A percentile compares a stretch with the other conserved stretches of the same genome.
Conservation (phyloP, 1,284 basidiomycete genomes). For the Puccinia triticina region DNA sequence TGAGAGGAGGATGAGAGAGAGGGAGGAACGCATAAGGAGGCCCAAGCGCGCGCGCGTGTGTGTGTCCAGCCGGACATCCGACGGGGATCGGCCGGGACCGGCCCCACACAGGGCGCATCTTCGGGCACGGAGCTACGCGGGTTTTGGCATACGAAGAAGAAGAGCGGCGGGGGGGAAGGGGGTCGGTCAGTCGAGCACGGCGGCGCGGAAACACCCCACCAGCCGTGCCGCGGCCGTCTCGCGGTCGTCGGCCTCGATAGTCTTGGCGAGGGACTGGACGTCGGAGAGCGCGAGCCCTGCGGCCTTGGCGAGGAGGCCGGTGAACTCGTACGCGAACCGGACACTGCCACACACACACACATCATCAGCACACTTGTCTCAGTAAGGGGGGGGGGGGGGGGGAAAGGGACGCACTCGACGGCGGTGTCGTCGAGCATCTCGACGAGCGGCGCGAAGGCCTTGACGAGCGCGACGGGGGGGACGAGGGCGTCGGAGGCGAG, state of each 20-base stretch:
- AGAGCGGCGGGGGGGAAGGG: too few relatives aligned
- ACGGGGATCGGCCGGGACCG: too few relatives aligned
- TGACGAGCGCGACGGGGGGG: not conserved
- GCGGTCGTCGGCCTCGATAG: conserved; percentile 16
- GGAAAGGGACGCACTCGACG: conserved; percentile 27
- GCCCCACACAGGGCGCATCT: too few relatives aligned
- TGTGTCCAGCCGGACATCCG: too few relatives aligned
- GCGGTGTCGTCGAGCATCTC: conserved; percentile 20
- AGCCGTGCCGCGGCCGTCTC: conserved; percentile 6
- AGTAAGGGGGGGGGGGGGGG: not conserved
- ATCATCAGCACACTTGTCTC: not conserved
- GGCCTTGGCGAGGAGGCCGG: conserved; percentile 18
- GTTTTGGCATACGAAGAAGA: too few relatives aligned
- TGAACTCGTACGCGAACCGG: conserved; percentile 35
- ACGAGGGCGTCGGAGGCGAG: not conserved
- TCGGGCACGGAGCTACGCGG: too few relatives aligned
- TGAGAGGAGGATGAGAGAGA: too few relatives aligned
- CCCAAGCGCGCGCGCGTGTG: too few relatives aligned
- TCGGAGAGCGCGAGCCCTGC: not conserved
- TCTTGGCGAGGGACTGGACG: conserved; percentile 15
- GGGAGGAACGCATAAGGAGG: too few relatives aligned
- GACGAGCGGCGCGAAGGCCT: conserved; percentile 20
- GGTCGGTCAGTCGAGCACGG: too few relatives aligned
- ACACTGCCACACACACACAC: not conserved
- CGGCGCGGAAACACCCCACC: too few relatives aligned